These are phyloP conservation scores for Decorospora gaudefroyi DNA, from an alignment of 2,329 filamentous ascomycete species.

Conservation along the genomic window DNA sequence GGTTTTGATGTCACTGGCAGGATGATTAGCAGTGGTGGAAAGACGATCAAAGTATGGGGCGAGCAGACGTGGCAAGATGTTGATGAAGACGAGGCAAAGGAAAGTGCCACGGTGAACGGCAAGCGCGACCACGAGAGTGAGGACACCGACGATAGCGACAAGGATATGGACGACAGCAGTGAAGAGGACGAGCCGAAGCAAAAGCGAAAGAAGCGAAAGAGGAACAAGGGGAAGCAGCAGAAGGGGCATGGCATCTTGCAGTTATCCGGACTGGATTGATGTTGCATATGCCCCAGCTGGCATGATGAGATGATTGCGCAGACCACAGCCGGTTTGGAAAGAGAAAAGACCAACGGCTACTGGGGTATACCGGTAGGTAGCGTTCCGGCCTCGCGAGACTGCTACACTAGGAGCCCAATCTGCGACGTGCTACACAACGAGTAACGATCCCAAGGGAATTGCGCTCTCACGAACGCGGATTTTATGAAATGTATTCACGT, in stretches of 20 bases:
- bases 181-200: conserved; percentile 52
- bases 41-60: conserved; percentile 86
- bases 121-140: conserved; percentile 45
- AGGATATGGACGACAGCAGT: conserved; percentile 48
- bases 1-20: conserved; percentile 83
- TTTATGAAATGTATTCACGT: too few species aligned
- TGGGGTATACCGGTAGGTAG: too few species aligned
- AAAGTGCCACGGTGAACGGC: conserved; percentile 47
- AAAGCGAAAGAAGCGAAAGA: conserved; percentile 53
- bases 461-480: too few species aligned
- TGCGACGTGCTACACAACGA: neutral
- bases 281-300: too few species aligned
- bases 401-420: neutral
- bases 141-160: conserved; percentile 47
- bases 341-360: too few species aligned
- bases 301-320: neutral
- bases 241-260: conserved; percentile 43
- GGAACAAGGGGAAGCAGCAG: conserved; percentile 43
- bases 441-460: neutral
- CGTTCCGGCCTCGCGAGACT: too few species aligned
- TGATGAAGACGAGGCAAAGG: conserved; percentile 56
- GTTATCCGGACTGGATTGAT: conserved; percentile 43
- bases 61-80: conserved; percentile 64
- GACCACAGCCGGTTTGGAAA: too few species aligned
- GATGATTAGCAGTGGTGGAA: conserved; percentile 87